A percentile compares a stretch with the other conserved stretches of the same genome.
phyloP scores from a whole-genome alignment of 805 yeast species.

The Yamadazyma laniorum region DNA sequence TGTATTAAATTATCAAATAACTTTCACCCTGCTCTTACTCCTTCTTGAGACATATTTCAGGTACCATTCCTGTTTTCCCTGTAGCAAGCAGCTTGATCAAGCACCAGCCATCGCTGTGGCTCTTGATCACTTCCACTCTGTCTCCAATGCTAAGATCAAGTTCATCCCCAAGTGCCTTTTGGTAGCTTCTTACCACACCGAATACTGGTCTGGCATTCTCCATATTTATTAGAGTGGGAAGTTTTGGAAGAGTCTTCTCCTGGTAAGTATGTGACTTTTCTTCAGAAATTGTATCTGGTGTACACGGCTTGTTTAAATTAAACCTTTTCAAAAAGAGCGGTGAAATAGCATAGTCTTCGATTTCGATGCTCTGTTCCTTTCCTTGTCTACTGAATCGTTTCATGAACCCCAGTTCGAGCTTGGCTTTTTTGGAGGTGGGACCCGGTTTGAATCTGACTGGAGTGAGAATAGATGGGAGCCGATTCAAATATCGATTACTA shows the following conservation, averaged over 20 bases:
- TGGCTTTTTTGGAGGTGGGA: slow-evolving; percentile 2
- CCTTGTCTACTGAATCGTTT: slow-evolving; percentile 6
- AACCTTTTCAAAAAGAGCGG: slow-evolving; percentile 35
- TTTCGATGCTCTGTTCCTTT: not conserved
- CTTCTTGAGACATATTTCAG: slow-evolving; percentile 24
- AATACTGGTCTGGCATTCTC: slow-evolving; percentile 15
- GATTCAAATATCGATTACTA: slow-evolving; percentile 3
- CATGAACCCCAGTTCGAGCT: slow-evolving; percentile 18
- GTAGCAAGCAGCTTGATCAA: slow-evolving; percentile 18
- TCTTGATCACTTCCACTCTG: slow-evolving; percentile 21
- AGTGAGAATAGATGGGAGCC: slow-evolving; percentile 9
- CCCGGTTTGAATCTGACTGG: slow-evolving; percentile 11
- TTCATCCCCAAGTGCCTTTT: slow-evolving; percentile 33
- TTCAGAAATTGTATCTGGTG: slow-evolving; percentile 10
- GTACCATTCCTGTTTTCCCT: slow-evolving; percentile 31
- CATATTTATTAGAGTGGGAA: slow-evolving; percentile 15
- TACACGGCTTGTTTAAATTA: slow-evolving; percentile 23
- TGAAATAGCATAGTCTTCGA: slow-evolving; percentile 17
- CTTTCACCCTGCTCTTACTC: slow-evolving; percentile 3
- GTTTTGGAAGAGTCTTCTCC: slow-evolving; percentile 18
- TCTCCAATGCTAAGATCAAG: slow-evolving; percentile 31
- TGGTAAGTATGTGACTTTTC: not conserved
- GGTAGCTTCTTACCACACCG: slow-evolving; percentile 26
- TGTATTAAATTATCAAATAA: slow-evolving; percentile 9
- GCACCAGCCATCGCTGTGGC: slow-evolving; percentile 42